Evolutionary conservation across 164 flowering plant genomes (phyloP).

Genomic region (Protea cynaroides): DNA sequence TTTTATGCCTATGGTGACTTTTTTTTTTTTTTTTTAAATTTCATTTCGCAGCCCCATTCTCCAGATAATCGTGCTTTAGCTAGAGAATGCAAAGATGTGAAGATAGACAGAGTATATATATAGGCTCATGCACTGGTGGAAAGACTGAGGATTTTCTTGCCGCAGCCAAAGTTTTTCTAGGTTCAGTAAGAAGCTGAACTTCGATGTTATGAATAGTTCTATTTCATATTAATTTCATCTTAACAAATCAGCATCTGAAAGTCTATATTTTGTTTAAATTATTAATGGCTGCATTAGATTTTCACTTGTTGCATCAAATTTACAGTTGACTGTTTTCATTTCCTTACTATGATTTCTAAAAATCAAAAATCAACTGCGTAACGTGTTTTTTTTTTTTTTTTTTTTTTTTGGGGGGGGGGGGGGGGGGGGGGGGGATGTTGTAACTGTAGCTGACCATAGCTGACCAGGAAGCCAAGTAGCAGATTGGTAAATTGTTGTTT

Average conservation of each 20-base stretch:
- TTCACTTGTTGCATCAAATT: neutral
- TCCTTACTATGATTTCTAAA: too few species aligned
- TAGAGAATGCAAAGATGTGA: slow-evolving; percentile 96
- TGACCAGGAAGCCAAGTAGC: too few species aligned
- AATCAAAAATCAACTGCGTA: too few species aligned
- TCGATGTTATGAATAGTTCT: neutral
- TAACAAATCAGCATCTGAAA: neutral
- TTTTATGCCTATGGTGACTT: too few species aligned
- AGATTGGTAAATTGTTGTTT: too few species aligned
- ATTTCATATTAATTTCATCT: neutral
- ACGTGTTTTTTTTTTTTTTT: too few species aligned
- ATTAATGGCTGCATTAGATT: neutral
- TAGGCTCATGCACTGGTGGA: slow-evolving; percentile 99
- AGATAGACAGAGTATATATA: slow-evolving; percentile 95
- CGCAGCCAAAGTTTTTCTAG: slow-evolving; percentile 84
- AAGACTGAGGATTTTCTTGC: slow-evolving; percentile 97
- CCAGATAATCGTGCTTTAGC: slow-evolving; percentile 97
- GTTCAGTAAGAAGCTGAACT: slow-evolving; percentile 51
- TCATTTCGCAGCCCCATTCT: slow-evolving; percentile 82
- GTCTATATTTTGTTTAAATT: neutral
- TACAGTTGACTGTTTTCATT: too few species aligned
- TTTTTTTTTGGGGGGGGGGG: too few species aligned
- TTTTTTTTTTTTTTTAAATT: too few species aligned
- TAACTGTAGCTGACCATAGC: too few species aligned
- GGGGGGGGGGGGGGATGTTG: too few species aligned